Evolutionary conservation across 345 rosid genomes (phyloP).

Genomic region (Syzygium grande): DNA sequence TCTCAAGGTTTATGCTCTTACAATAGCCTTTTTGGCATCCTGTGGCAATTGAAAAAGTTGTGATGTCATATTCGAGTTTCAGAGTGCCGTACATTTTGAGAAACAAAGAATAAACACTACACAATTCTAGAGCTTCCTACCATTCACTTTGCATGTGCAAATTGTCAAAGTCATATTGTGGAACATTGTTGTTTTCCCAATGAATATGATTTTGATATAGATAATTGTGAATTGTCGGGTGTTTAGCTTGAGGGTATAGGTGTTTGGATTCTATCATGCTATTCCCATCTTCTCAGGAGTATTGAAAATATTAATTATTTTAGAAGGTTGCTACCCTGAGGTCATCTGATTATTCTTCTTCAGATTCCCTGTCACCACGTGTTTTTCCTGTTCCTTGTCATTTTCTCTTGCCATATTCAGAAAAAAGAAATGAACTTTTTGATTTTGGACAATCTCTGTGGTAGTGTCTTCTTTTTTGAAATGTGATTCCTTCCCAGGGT

Average conservation of each 20-base stretch:
- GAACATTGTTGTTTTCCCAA: neutral
- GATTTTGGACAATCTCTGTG: neutral
- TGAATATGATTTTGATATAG: neutral
- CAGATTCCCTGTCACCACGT: neutral
- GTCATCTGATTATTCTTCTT: neutral
- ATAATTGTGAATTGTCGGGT: neutral
- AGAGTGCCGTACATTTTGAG: neutral
- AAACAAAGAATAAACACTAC: neutral
- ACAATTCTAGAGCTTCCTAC: neutral
- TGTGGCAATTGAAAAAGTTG: neutral
- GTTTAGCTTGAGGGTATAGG: neutral
- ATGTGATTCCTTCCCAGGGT: neutral
- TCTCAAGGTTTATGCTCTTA: conserved; percentile 49
- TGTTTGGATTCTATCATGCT: neutral
- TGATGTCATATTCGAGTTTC: neutral
- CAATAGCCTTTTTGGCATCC: neutral
- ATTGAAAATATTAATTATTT: neutral
- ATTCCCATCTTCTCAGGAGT: neutral
- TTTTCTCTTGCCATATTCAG: neutral
- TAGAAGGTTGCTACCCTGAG: neutral
- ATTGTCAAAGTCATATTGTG: neutral
- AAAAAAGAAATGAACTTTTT: neutral
- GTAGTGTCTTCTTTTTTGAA: neutral
- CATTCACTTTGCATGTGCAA: neutral
- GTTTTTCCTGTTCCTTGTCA: neutral